A percentile compares a stretch with the other conserved stretches of the same genome.
phyloP scores from a whole-genome alignment of 208 protist species.

The Crithidia bombi region DNA sequence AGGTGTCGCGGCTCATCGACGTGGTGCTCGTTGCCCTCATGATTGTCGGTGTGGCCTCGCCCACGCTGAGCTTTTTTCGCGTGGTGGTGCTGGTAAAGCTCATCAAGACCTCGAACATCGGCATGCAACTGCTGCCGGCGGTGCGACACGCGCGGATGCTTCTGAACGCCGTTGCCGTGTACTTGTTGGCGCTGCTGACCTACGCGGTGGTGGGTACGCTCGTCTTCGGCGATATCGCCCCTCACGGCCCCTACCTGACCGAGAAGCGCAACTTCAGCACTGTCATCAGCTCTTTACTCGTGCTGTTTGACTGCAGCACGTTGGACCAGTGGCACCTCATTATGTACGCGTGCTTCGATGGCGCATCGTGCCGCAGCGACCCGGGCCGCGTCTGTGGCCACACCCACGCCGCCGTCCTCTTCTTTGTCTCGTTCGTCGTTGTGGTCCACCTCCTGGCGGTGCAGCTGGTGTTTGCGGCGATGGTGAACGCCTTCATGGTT shows the following conservation, averaged over 20 bases:
- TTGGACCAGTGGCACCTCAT: conserved; percentile 55
- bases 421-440: conserved; percentile 43
- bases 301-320: conserved; percentile 63
- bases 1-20: conserved; percentile 33
- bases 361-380: conserved; percentile 17
- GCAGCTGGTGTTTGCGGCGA: conserved; percentile 32
- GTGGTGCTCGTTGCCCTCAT: conserved; percentile 42
- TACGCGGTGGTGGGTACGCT: conserved; percentile 59
- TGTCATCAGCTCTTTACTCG: conserved; percentile 48
- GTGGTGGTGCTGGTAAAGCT: conserved; percentile 47
- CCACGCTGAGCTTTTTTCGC: conserved; percentile 39
- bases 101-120: conserved; percentile 30
- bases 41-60: conserved; percentile 29
- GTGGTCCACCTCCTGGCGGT: conserved; percentile 23
- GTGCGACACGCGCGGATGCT: conserved; percentile 19
- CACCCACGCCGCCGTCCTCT: conserved; percentile 34
- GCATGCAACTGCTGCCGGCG: conserved; percentile 33
- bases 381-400: conserved; percentile 17
- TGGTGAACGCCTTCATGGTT: conserved; percentile 31
- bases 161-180: conserved; percentile 37
- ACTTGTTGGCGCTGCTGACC: conserved; percentile 41
- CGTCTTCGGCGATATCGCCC: conserved; percentile 49
- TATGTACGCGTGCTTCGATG: conserved; percentile 34
- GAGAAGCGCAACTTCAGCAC: conserved; percentile 68
- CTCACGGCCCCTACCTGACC: conserved; percentile 36